Conservation (phyloP, 768 basidiomycete genomes). For the Mycena galopus region DNA sequence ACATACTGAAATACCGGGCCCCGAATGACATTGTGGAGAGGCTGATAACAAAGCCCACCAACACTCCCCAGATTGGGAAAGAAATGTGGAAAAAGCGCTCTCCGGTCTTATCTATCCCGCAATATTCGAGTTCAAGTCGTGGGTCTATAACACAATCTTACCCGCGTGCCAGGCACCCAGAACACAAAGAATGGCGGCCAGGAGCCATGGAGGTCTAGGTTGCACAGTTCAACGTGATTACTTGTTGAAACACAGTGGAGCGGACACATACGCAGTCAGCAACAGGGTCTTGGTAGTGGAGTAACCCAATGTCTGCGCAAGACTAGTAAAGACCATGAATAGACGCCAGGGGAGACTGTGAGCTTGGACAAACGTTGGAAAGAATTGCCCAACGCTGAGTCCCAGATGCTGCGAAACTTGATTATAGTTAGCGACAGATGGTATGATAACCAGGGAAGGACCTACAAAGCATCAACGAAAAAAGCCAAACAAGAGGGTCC, state of each 20-base stretch:
- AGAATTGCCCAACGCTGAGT: constrained; percentile 58
- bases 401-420: constrained; percentile 52
- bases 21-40: constrained; percentile 56
- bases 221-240: background rate
- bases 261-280: constrained; percentile 57
- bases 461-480: constrained; percentile 53
- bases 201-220: constrained; percentile 59
- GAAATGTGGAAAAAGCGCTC: constrained; percentile 62
- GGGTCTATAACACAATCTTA: constrained; percentile 27
- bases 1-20: constrained; percentile 60
- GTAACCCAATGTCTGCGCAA: constrained; percentile 60
- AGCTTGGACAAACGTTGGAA: constrained; percentile 56
- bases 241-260: background rate
- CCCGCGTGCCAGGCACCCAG: constrained; percentile 59
- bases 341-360: background rate
- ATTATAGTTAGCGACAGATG: background rate
- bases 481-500: constrained; percentile 56
- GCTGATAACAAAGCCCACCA: constrained; percentile 61
- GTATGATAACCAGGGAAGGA: background rate
- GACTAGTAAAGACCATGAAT: constrained; percentile 36
- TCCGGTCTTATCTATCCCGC: constrained; percentile 53
- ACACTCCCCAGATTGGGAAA: constrained; percentile 55
- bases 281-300: constrained; percentile 57
- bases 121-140: background rate
- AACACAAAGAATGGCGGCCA: constrained; percentile 51